Conservation (phyloP, 495 filamentous ascomycete genomes). For the Penicillium simplicissimum region DNA sequence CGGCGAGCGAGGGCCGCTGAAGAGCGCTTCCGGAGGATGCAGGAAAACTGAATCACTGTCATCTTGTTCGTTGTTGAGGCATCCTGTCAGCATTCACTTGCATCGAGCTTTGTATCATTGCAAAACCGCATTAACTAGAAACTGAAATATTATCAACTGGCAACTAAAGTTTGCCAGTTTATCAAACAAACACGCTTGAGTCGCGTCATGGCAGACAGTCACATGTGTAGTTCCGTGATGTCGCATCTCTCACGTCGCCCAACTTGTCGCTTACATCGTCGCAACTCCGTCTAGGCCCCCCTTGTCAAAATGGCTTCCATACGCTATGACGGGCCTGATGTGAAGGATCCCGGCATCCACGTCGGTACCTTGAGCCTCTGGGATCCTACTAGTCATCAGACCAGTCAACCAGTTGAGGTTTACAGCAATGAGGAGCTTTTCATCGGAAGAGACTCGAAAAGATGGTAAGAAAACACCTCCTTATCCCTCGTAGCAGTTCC, state of each 20-base stretch:
- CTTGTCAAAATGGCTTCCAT: neutral
- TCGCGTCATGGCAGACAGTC: neutral
- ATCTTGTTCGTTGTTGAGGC: neutral
- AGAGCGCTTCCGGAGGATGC: constrained; percentile 74
- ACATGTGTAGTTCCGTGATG: neutral
- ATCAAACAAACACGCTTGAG: neutral
- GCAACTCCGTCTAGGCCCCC: neutral
- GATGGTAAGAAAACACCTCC: neutral
- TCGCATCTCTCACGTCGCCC: neutral
- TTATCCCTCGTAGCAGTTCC: neutral
- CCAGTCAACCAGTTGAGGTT: constrained; percentile 17
- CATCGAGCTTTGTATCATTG: neutral
- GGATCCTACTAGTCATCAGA: constrained; percentile 16
- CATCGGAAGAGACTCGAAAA: constrained; percentile 39
- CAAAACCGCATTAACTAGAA: neutral
- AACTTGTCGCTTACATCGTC: neutral
- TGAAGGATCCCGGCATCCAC: neutral
- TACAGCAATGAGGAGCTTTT: constrained; percentile 35
- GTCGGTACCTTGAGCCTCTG: constrained; percentile 33
- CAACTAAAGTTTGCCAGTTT: too few relatives aligned
- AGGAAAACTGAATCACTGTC: constrained; percentile 27
- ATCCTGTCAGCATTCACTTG: constrained; percentile 3
- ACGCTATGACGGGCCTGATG: neutral
- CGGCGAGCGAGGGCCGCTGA: constrained; percentile 82
- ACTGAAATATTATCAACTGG: neutral